Base-by-base conservation (phyloP, 495 filamentous ascomycete species). In the Annulohypoxylon bovei region DNA sequence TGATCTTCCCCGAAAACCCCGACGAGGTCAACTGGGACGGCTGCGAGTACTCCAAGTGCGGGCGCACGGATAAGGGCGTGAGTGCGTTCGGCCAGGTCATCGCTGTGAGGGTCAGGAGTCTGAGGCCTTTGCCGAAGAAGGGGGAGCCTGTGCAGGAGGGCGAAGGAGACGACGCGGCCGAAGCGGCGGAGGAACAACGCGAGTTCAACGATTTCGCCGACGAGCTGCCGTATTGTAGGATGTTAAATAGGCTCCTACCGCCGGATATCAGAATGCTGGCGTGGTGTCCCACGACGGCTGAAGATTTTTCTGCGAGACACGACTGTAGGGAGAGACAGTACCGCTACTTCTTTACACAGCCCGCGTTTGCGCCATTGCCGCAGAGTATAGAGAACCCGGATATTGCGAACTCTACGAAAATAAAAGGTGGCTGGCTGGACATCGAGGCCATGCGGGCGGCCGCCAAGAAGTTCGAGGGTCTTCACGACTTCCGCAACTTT, bases 11-110 rank as follows among this genome's bases (percentile, higher is more conserved):
- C 2, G 82, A 86, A 14, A 83, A 84, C 4, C 76, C 80, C 4
- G 79, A 81, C 18, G 82, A 83, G 46, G 77, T 87, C 37, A 90
- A 92, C 75, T 97, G 92, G 86, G 87, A 91, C 32, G 89, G 89
- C 0, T 92, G 86, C 74, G 90, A 96, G 50, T 99, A 98, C 78
- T 92, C 92, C 0, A 99, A 98, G 77, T 97, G 95, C 73, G 95
- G 95, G 1, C 83, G 95, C 58, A 99, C 95, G 14, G 95, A 99
- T 76, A 86, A 86, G 59, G 95, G 95, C 22, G 95, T 99, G 28
- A 97, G 93, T 81, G 93, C 95, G 5, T 99, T 98, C 83, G 96
- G 95, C 4, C 95, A 99, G 81, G 95, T 99, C 58, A 88, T 98
- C 77, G 89, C 87, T 5, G 79, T 98, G 39, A 81, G 90, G 52